Evolutionary conservation across 83 land plant species (phyloP).

Genomic region (Picea engelmannii): DNA sequence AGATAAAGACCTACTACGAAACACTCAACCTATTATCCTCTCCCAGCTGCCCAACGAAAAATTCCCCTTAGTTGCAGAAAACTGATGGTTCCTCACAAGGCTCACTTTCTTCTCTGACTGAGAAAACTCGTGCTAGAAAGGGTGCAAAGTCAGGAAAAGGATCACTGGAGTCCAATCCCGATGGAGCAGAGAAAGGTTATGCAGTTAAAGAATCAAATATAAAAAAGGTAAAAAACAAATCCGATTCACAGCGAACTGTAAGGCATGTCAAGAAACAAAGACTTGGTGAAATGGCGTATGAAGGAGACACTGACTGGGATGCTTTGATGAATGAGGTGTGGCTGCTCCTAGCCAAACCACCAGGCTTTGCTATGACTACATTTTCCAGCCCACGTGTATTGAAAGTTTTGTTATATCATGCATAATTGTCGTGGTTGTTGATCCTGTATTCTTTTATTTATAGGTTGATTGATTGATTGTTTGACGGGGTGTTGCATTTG

Average conservation of each 20-base stretch:
- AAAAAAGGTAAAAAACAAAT: conserved; percentile 19
- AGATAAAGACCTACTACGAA: too few relatives aligned
- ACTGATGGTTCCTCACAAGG: not conserved
- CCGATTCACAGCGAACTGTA: conserved; percentile 32
- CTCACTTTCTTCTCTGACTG: not conserved
- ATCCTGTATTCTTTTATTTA: too few relatives aligned
- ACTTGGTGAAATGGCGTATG: conserved; percentile 89
- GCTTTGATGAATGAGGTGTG: conserved; percentile 53
- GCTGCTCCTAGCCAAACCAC: too few relatives aligned
- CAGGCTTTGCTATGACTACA: too few relatives aligned
- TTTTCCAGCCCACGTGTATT: too few relatives aligned
- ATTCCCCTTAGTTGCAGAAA: not conserved
- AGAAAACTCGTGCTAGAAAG: not conserved
- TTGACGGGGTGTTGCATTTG: too few relatives aligned
- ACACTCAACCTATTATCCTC: too few relatives aligned
- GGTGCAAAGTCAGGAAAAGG: not conserved
- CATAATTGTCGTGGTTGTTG: too few relatives aligned
- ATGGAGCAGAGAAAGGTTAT: not conserved
- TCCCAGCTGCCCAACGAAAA: too few relatives aligned
- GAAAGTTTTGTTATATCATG: too few relatives aligned
- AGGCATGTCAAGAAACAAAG: conserved; percentile 58
- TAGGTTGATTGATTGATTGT: too few relatives aligned
- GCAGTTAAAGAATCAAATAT: not conserved
- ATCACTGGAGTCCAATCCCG: not conserved
- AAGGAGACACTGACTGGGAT: conserved; percentile 93